phyloP scores from a whole-genome alignment of 164 flowering plant genomes.

The Stephania japonica region DNA sequence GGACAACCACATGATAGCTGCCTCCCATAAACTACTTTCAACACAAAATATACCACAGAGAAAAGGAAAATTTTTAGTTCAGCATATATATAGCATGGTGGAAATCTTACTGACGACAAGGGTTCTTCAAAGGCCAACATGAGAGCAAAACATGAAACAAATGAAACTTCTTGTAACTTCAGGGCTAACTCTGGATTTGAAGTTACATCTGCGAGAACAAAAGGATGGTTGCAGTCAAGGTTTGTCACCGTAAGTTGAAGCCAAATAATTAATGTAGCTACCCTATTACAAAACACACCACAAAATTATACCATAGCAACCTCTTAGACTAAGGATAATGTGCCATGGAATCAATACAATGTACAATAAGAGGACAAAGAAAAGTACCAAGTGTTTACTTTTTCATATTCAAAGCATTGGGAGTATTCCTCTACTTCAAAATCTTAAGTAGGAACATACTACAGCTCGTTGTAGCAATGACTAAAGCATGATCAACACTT shows the following conservation, averaged over 20 bases:
- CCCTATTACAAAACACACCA: too few relatives aligned
- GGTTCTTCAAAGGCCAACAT: constrained; percentile 82
- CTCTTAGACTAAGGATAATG: too few relatives aligned
- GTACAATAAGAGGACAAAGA: too few relatives aligned
- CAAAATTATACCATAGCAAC: too few relatives aligned
- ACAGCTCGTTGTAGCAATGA: too few relatives aligned
- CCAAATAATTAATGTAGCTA: too few relatives aligned
- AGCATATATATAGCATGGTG: not conserved
- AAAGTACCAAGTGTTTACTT: too few relatives aligned
- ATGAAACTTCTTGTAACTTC: constrained; percentile 55
- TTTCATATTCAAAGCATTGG: too few relatives aligned
- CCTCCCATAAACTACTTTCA: not conserved
- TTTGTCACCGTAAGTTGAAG: not conserved
- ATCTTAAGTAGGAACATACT: too few relatives aligned
- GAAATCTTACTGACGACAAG: constrained; percentile 49
- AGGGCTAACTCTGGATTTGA: constrained; percentile 41
- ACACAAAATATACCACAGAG: not conserved
- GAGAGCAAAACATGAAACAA: constrained; percentile 60
- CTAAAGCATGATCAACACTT: too few relatives aligned
- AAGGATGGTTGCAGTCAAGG: not conserved
- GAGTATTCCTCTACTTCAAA: too few relatives aligned
- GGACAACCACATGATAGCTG: not conserved
- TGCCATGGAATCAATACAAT: too few relatives aligned
- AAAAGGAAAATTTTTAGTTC: not conserved
- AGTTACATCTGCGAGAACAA: constrained; percentile 36